Base-by-base conservation (phyloP, 805 yeast genomes). In the Isabelozyma rhagii region DNA sequence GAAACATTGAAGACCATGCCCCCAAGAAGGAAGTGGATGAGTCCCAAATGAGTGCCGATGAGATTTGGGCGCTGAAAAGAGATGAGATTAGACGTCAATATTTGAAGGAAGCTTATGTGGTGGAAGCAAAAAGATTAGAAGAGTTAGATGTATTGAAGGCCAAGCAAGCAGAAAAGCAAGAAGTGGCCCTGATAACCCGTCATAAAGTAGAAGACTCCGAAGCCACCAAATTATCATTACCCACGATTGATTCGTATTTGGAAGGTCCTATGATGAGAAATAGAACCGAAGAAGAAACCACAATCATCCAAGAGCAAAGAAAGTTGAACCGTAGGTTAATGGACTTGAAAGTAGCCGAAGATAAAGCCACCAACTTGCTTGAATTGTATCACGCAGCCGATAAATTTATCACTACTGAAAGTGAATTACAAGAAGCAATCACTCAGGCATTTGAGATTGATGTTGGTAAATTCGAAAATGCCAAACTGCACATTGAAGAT, bases 71-170 rank as follows among this genome's bases (percentile, higher is more conserved):
- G 50, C 57, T 71, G 44, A 75, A 77, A 55, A 72, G 79, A 52
- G 78, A 90, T 13, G 83, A 82, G 47, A 74, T 89, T 57, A 85
- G 97, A 67, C 81, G 96, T 63, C 69, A 78, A 51, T 90, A 84
- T 68, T 78, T 87, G 57, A 75, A 74, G 51, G 87, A 84, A 52
- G 78, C 94, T 3, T 83, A 82, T 49, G 60, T 71, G 49, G 69
- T 72, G 5, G 88, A 84, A 58, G 83, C 80, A 50, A 65, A 68
- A 49, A 71, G 79, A 51, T 71, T 83, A 43, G 58, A 74, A 49
- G 66, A 69, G 42, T 54, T 72, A 25, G 75, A 69, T 42, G 66
- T 55, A 38, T 51, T 62, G 54, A 58, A 66, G 51, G 61, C 56
- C 3, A 52, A 56, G 47, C 57, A 60, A 31, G 75, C 66, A 17